phyloP scores from a whole-genome alignment of 1,139 yeast genomes.

The Scheffersomyces stambukii region DNA sequence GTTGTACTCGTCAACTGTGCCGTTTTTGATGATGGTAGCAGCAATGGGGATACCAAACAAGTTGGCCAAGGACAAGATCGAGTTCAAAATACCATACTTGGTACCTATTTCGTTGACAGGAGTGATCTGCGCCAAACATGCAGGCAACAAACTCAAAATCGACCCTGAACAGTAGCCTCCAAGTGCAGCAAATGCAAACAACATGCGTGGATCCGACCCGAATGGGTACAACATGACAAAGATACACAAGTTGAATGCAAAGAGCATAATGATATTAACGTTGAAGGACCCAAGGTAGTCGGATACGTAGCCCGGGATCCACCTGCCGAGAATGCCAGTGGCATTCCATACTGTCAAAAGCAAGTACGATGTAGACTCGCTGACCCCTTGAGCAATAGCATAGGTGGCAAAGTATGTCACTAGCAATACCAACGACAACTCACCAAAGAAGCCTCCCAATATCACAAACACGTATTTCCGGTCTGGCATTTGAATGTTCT shows the following conservation, averaged over 20 bases:
- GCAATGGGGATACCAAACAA: slow-evolving; percentile 43
- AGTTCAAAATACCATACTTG: slow-evolving; percentile 36
- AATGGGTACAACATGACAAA: slow-evolving; percentile 38
- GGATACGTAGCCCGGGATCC: slow-evolving; percentile 54
- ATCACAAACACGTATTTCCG: slow-evolving; percentile 21
- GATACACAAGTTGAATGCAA: slow-evolving; percentile 27
- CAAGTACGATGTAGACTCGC: slow-evolving; percentile 48
- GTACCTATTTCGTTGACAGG: slow-evolving; percentile 37
- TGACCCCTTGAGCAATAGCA: slow-evolving; percentile 49
- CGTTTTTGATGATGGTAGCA: slow-evolving; percentile 37
- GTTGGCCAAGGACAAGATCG: slow-evolving; percentile 37
- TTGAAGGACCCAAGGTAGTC: slow-evolving; percentile 48
- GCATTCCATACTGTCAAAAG: slow-evolving; percentile 56
- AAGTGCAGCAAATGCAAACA: slow-evolving; percentile 34
- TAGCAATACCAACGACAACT: slow-evolving; percentile 51
- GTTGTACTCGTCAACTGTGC: slow-evolving; percentile 24
- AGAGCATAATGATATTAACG: slow-evolving; percentile 33
- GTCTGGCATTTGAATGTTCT: slow-evolving; percentile 13
- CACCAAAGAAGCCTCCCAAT: slow-evolving; percentile 45
- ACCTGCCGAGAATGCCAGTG: slow-evolving; percentile 56
- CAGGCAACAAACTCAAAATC: slow-evolving; percentile 35
- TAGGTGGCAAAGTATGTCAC: slow-evolving; percentile 48
- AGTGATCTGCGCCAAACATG: slow-evolving; percentile 38
- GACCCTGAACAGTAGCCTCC: slow-evolving; percentile 29
- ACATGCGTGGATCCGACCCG: slow-evolving; percentile 25